These are phyloP conservation scores for Intubia oerlemansii DNA, from an alignment of 2,329 filamentous ascomycete genomes.

Conservation along the genomic window DNA sequence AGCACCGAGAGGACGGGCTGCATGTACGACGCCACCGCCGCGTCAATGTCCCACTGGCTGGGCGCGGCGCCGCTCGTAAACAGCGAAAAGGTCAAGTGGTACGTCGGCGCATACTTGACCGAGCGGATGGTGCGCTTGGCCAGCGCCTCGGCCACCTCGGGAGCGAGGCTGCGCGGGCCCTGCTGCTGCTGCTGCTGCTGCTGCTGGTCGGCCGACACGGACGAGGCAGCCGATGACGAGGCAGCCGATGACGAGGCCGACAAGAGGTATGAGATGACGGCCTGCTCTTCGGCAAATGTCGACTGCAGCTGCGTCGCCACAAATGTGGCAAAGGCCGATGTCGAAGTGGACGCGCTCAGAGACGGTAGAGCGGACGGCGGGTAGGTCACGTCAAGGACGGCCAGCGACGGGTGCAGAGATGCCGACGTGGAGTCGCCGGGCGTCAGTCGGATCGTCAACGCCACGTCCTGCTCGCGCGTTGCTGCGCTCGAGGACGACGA, in stretches of 20 bases:
- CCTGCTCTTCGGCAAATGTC: conserved; percentile 73
- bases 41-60: conserved; percentile 79
- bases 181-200: too few species aligned
- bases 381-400: conserved; percentile 61
- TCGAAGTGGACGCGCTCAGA: conserved; percentile 45
- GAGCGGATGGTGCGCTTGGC: conserved; percentile 60
- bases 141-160: conserved; percentile 31
- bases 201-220: conserved; percentile 13
- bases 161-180: conserved; percentile 22
- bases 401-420: conserved; percentile 44
- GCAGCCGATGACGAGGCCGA: conserved; percentile 33
- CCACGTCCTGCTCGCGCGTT: conserved; percentile 25
- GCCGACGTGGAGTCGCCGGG: conserved; percentile 40
- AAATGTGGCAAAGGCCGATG: conserved; percentile 54
- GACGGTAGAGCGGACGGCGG: conserved; percentile 45
- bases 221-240: background rate
- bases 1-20: conserved; percentile 62
- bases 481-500: too few species aligned
- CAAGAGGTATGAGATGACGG: conserved; percentile 58
- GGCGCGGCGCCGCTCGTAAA: conserved; percentile 64
- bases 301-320: conserved; percentile 58
- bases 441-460: conserved; percentile 49
- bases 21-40: conserved; percentile 62
- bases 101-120: conserved; percentile 79
- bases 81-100: conserved; percentile 87